A percentile compares a stretch with the other conserved stretches of the same genome.
phyloP scores from a whole-genome alignment of 1,139 yeast genomes.

The Saccharomyces hybrid region DNA sequence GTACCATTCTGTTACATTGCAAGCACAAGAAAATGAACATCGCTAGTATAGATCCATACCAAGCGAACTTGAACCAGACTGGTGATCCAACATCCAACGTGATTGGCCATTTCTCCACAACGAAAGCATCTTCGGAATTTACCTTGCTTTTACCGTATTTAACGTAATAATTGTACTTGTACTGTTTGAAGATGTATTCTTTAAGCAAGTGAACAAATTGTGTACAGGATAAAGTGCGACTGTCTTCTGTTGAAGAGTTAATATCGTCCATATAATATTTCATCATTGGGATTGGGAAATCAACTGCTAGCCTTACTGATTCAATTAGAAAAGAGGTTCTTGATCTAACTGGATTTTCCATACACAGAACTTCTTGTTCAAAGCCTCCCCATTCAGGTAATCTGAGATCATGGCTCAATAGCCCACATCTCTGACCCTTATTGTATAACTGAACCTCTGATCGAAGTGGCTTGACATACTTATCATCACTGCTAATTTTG shows the following conservation, averaged over 20 bases:
- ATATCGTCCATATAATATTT: not conserved
- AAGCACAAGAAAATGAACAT: not conserved
- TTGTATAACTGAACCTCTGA: constrained; percentile 47
- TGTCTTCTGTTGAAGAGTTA: not conserved
- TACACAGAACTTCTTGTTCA: constrained; percentile 73
- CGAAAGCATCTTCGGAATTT: not conserved
- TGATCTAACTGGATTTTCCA: constrained; percentile 51
- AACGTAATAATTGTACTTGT: constrained; percentile 19
- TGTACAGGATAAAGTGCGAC: not conserved
- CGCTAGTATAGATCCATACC: not conserved
- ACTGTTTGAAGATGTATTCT: constrained; percentile 7
- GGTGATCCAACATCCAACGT: not conserved
- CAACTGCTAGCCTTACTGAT: not conserved
- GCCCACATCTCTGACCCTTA: constrained; percentile 49
- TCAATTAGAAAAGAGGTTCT: constrained; percentile 64
- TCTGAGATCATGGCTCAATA: constrained; percentile 53
- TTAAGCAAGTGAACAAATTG: not conserved
- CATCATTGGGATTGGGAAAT: not conserved
- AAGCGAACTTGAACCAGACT: not conserved
- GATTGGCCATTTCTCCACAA: constrained; percentile 18
- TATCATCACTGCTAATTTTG: constrained; percentile 7
- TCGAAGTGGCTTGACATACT: constrained; percentile 41
- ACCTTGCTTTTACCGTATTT: constrained; percentile 10
- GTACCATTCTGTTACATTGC: constrained; percentile 3
- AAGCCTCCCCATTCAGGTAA: constrained; percentile 76